Evolutionary conservation across 2,329 filamentous ascomycete species (phyloP).

Genomic region (Akanthomyces dipterigenus): DNA sequence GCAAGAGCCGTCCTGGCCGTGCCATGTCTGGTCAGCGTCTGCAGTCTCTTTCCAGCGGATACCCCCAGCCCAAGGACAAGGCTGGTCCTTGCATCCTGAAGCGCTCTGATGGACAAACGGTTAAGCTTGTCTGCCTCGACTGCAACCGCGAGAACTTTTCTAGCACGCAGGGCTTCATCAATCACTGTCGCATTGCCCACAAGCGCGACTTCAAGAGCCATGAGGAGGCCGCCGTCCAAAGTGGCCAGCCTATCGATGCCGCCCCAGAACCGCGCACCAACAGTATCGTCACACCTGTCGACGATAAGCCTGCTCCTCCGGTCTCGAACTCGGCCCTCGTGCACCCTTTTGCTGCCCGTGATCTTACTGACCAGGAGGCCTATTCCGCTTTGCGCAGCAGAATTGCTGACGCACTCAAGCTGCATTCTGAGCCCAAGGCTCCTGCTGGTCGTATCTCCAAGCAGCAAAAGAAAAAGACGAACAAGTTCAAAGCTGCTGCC

Average conservation of each 20-base stretch:
- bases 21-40: conserved; percentile 53
- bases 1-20: conserved; percentile 45
- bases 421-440: conserved; percentile 46
- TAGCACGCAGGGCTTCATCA: conserved; percentile 98
- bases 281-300: background rate
- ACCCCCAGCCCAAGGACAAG: conserved; percentile 71
- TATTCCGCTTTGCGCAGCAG: conserved; percentile 44
- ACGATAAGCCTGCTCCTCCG: conserved; percentile 11
- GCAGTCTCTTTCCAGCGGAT: conserved; percentile 63
- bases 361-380: conserved; percentile 47
- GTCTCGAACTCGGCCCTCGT: conserved; percentile 19
- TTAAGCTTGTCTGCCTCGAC: conserved; percentile 85
- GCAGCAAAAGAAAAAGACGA: conserved; percentile 20
- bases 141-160: conserved; percentile 88
- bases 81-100: conserved; percentile 77
- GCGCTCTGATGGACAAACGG: conserved; percentile 75
- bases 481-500: conserved; percentile 38
- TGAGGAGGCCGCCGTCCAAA: conserved; percentile 83
- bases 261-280: conserved; percentile 15
- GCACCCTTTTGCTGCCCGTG: conserved; percentile 29
- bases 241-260: conserved; percentile 70
- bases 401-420: conserved; percentile 46
- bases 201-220: conserved; percentile 91
- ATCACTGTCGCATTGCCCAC: conserved; percentile 95
- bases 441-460: conserved; percentile 35